phyloP scores from a whole-genome alignment of 75 land plant species.

The Cupressus sempervirens region DNA sequence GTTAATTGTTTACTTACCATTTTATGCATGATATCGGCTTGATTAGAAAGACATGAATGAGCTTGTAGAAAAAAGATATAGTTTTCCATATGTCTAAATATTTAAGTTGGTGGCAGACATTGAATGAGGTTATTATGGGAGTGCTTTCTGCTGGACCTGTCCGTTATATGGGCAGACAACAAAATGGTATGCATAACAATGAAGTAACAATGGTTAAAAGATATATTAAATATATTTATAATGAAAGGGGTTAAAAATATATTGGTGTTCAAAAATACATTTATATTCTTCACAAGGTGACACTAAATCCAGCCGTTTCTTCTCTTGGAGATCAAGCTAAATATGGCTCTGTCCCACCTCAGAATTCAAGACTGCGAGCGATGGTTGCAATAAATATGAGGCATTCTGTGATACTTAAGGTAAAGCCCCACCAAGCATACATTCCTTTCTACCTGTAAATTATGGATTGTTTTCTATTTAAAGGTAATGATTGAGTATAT shows the following conservation, averaged over 20 bases:
- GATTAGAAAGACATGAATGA: too few relatives aligned
- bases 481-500: too few relatives aligned
- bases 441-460: too few relatives aligned
- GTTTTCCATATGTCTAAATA: not conserved
- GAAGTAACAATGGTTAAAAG: not conserved
- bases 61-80: not conserved
- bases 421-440: not conserved
- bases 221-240: too few relatives aligned
- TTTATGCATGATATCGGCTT: not conserved
- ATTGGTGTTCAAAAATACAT: too few relatives aligned
- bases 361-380: not conserved
- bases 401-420: not conserved
- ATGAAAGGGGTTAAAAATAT: too few relatives aligned
- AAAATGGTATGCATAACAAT: not conserved
- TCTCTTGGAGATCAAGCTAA: not conserved
- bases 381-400: not conserved
- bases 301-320: not conserved
- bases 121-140: constrained; percentile 7
- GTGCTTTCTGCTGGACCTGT: not conserved
- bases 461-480: not conserved
- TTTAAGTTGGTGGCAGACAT: not conserved
- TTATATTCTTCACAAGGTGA: not conserved
- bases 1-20: not conserved
- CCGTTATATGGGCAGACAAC: not conserved
- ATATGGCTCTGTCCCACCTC: not conserved